phyloP scores from a whole-genome alignment of 2,329 filamentous ascomycete species.

The Colletotrichum tropicale region DNA sequence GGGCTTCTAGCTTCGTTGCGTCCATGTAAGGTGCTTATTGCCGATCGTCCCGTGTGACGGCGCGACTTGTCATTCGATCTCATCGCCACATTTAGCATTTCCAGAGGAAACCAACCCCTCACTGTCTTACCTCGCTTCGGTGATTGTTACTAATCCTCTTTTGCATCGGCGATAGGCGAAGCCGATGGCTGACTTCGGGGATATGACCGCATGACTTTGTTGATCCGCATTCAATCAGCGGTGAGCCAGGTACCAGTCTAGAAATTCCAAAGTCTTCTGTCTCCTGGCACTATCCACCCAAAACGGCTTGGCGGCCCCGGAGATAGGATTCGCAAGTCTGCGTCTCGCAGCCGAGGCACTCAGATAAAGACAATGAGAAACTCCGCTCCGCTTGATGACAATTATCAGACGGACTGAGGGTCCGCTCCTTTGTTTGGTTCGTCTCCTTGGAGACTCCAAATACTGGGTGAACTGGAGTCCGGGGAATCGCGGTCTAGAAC shows the following conservation, averaged over 20 bases:
- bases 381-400: neutral
- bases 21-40: constrained; percentile 1
- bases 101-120: neutral
- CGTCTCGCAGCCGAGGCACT: neutral
- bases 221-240: neutral
- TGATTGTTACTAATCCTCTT: neutral
- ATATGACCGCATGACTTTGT: neutral
- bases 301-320: neutral
- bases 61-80: neutral
- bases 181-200: neutral
- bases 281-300: neutral
- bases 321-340: neutral
- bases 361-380: neutral
- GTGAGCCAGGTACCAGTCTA: neutral
- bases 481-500: neutral
- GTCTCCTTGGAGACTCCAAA: neutral
- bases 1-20: neutral
- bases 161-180: constrained; percentile 1
- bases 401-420: neutral
- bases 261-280: neutral
- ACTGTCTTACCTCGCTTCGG: neutral
- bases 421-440: neutral
- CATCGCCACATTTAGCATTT: neutral
- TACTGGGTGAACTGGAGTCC: neutral
- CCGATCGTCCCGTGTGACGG: neutral